phyloP scores from a whole-genome alignment of 208 protist genomes.

The Leishmania tarentolae region DNA sequence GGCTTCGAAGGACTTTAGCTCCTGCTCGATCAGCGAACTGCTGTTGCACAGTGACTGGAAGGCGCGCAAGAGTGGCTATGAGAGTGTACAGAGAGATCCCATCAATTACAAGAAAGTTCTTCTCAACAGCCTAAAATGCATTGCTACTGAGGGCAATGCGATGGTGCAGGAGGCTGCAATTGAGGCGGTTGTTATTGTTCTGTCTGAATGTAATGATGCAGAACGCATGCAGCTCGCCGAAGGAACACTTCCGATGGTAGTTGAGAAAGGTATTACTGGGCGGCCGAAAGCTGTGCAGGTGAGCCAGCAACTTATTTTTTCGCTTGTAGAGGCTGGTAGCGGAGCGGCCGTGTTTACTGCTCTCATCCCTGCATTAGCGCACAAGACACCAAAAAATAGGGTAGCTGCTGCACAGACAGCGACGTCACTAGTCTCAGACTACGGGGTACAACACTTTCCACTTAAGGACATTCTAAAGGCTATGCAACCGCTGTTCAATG shows the following conservation, averaged over 20 bases:
- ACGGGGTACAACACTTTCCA: slow-evolving; percentile 65
- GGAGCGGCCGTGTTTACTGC: slow-evolving; percentile 51
- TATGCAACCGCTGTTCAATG: slow-evolving; percentile 85
- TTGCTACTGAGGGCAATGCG: slow-evolving; percentile 57
- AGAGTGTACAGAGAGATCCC: slow-evolving; percentile 44
- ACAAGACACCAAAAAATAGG: slow-evolving; percentile 71
- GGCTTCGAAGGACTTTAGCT: slow-evolving; percentile 57
- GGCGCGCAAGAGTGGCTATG: slow-evolving; percentile 67
- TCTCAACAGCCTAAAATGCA: slow-evolving; percentile 39
- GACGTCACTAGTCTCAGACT: slow-evolving; percentile 64
- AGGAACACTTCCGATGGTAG: slow-evolving; percentile 35
- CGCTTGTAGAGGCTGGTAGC: slow-evolving; percentile 56
- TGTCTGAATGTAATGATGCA: slow-evolving; percentile 38
- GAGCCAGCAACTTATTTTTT: slow-evolving; percentile 47
- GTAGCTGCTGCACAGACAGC: slow-evolving; percentile 55
- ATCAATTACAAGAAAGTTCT: slow-evolving; percentile 32
- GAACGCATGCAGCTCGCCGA: slow-evolving; percentile 46
- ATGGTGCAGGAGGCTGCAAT: slow-evolving; percentile 70
- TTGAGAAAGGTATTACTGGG: slow-evolving; percentile 86
- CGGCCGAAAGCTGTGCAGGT: slow-evolving; percentile 58
- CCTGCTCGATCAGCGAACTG: slow-evolving; percentile 45
- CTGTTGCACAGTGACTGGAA: slow-evolving; percentile 79
- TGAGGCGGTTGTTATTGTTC: slow-evolving; percentile 48
- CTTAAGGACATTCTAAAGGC: slow-evolving; percentile 69
- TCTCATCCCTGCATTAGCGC: slow-evolving; percentile 49